Base-by-base conservation (phyloP, 495 filamentous ascomycete species). In the Aspergillus olivimuriae region DNA sequence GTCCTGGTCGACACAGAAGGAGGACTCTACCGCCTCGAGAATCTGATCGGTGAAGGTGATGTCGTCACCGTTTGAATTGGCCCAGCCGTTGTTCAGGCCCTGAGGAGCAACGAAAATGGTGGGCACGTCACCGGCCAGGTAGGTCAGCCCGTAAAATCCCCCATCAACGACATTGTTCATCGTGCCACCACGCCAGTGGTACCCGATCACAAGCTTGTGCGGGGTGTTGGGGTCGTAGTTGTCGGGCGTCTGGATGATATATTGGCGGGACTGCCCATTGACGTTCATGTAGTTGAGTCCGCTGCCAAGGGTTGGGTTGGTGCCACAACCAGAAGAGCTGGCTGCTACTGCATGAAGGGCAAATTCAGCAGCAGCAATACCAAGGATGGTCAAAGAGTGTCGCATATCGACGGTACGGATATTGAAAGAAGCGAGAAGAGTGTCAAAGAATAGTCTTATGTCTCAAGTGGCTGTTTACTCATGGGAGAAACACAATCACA, bases 21-120 rank as follows among this genome's bases (percentile, higher is more conserved):
- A 67, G 30, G 43, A 51, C 32, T 69, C 63, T 14, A 70, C 37
- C 11, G 54, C 48, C 43, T 64, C 45, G 26, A 70, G 49, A 19
- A 75, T 50, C 20, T 56, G 16, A 31, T 65, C 55, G 32, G 70
- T 61, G 41, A 75, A 70, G 4, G 58, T 51, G 2, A 74, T 54
- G 24, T 74, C 70, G n/a, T 68, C 61, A 28, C 65, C 65, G 12
- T 48, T 54, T 2, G 37, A 46, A 53, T 74, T 74, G n/a, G 23
- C 62, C 70, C 69, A 74, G 10, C 69, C 68, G 35, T 61, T 62
- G 39, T 63, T 54, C 32, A 67, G 52, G 12, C 68, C 69, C 23
- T 74, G 50, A 15, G 70, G 70, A 4, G 59, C 53, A 11, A 75
- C 57, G 26, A 60, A 68, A 24, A 73, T 67, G 22, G 65, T 61